Conservation (phyloP, 768 basidiomycete species). For the Lactifluus echinatus region DNA sequence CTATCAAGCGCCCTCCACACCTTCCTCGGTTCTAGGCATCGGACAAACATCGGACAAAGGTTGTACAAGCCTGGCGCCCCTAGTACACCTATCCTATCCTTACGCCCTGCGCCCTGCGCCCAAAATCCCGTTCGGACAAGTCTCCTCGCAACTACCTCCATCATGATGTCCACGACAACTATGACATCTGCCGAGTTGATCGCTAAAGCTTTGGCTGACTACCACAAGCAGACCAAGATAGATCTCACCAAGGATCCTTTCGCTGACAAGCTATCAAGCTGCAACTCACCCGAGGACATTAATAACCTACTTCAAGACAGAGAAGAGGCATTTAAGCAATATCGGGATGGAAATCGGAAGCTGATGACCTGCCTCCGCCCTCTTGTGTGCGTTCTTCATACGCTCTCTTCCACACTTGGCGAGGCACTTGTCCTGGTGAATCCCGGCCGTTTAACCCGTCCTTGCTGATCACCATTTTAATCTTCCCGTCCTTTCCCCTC, state of each 20-base stretch:
- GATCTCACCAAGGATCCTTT: neutral
- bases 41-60: too few relatives aligned
- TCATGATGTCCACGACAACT: too few relatives aligned
- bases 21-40: too few relatives aligned
- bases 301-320: neutral
- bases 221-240: neutral
- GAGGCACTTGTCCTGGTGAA: neutral
- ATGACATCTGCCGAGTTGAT: too few relatives aligned
- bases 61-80: too few relatives aligned
- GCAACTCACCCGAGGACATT: neutral
- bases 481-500: neutral
- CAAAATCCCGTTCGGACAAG: too few relatives aligned
- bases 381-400: neutral
- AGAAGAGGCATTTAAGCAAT: neutral
- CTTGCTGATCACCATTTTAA: too few relatives aligned
- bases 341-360: neutral
- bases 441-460: neutral
- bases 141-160: too few relatives aligned
- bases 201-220: too few relatives aligned
- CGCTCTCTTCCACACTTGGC: neutral
- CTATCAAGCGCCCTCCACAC: too few relatives aligned
- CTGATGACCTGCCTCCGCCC: neutral
- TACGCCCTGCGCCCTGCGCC: too few relatives aligned
- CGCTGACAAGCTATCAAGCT: neutral
- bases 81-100: too few relatives aligned